Base-by-base conservation (phyloP, 768 basidiomycete genomes). In the Suillus variegatus region DNA sequence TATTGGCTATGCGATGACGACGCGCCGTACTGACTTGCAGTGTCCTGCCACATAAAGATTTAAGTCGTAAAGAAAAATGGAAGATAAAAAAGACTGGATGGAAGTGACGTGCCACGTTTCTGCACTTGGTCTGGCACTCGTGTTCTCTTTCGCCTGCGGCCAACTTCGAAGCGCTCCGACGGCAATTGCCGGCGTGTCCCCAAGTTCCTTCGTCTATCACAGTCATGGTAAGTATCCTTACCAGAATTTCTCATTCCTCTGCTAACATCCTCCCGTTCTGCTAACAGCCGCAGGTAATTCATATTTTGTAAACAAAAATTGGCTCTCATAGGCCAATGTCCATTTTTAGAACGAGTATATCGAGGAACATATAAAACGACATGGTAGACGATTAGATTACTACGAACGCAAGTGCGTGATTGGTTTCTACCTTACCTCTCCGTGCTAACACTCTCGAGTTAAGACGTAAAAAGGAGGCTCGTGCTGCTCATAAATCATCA, bases 281-380 rank as follows among this genome's bases (percentile, higher is more conserved):
- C 32, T 47, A 28, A 70, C 67, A 92, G 90, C 90, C 90, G 73
- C 90, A 91, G 86, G 90, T 90, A 81, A 66, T 57, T 28, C 12
- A 14, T 61, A 3, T 46, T 46, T 64, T 44, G 14, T 46, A 16
- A 3, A 40, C 20, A n/a, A 40, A 20, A 25, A 35, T 9, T 44
- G 16, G 6, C 60, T 64, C 65, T 5, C 43, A n/a, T 36, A 12
- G 47, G 2, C 54, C 71, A 75, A 62, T 16, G 5, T 28, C 6
- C 36, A 28, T 16, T 65, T 65, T 64, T 68, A 99, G 94, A 99
- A 99, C 85, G 96, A 98, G 77, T 98, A 99, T 78, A 99, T 99
- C 79, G 97, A 99, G 78, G 97, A 99, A 83, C 92, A 94, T 75
- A 96, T 98, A 78, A 95, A 94, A 81, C 90, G 95, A 62, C 93